Conservation (phyloP, 106 monocot genomes). For the Platanthera zijinensis region DNA sequence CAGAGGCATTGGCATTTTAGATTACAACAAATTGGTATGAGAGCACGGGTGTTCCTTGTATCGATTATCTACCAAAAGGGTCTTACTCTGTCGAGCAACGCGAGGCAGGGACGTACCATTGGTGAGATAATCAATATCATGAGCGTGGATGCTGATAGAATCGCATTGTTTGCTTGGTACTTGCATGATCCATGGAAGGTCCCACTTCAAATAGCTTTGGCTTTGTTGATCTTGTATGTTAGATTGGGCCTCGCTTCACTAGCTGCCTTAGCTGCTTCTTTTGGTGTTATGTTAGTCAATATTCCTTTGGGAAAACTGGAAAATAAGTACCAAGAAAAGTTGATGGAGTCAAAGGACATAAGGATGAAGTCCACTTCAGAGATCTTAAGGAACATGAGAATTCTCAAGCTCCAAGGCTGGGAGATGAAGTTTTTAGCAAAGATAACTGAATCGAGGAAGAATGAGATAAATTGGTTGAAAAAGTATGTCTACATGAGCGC, state of each 20-base stretch:
- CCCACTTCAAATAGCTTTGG: conserved; percentile 63
- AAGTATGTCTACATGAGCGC: conserved; percentile 60
- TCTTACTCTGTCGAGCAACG: conserved; percentile 52
- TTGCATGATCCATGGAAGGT: conserved; percentile 84
- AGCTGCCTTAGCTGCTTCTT: conserved; percentile 58
- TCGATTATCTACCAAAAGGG: conserved; percentile 75
- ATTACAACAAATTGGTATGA: conserved; percentile 49
- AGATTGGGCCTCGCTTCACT: conserved; percentile 68
- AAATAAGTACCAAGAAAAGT: conserved; percentile 60
- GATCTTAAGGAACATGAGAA: conserved; percentile 83
- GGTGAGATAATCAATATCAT: conserved; percentile 89
- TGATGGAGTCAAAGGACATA: conserved; percentile 82
- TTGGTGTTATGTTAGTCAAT: conserved; percentile 60
- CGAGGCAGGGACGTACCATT: conserved; percentile 61
- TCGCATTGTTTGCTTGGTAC: conserved; percentile 73
- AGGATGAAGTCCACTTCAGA: conserved; percentile 91
- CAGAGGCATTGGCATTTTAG: conserved; percentile 78
- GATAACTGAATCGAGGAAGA: conserved; percentile 55
- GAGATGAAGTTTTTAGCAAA: conserved; percentile 93
- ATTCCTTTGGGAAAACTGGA: conserved; percentile 60
- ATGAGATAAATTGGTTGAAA: conserved; percentile 64
- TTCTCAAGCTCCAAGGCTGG: conserved; percentile 95
- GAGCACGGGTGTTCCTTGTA: conserved; percentile 54
- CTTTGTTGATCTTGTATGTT: conserved; percentile 56
- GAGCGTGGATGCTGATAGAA: conserved; percentile 70